Evolutionary conservation across 768 basidiomycete genomes (phyloP), one percentile per base, ranked within the genome.

Genomic region (Asterophora parasitica): DNA sequence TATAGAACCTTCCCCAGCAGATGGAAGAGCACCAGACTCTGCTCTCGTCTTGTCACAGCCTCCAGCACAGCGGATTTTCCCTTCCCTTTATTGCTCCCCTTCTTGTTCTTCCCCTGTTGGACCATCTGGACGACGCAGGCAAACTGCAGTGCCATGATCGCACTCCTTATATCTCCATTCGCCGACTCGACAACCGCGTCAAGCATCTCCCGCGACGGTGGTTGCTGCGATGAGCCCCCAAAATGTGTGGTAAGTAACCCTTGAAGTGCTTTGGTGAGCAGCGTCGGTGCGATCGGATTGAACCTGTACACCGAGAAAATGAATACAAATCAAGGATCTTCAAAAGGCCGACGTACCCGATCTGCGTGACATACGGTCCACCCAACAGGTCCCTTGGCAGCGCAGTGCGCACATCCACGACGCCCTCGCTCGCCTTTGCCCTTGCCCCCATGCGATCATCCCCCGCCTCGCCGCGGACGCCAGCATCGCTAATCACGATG

Each of bases 71-170:
- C 64, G 10, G 65, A 54, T 38, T 57, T 59, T 9, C 49, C 56
- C 40, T 49, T 59, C 9, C 49, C 56, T 39, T 49, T 51, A 33
- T 56, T 61, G 35, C 56, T 64, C 49, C 54, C 59, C 50, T 65
- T 68, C 61, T 68, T 68, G 58, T 67, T 70, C 52, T 55, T 58
- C 51, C 59, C 62, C 48, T 55, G 58, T 12, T 56, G 57, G n/a
- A 60, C 61, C 38, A 62, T 48, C 48, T 75, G 65, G 15, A 71
- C 65, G 13, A 78, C 64, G 61, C 76, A 95, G 1, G 84, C 80
- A 59, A 99, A 93, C 61, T 99, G 89, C 6, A 98, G 73, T 0
- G 87, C 83, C 83, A 95, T 98, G 51, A 97, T 79, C 0, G 94
- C 95, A 48, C 88, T 89, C 35, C 96, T 75, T 31, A 99, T 88